These are phyloP conservation scores for Apiotrichum domesticum DNA, from an alignment of 1,284 basidiomycete species.

Conservation along the genomic window DNA sequence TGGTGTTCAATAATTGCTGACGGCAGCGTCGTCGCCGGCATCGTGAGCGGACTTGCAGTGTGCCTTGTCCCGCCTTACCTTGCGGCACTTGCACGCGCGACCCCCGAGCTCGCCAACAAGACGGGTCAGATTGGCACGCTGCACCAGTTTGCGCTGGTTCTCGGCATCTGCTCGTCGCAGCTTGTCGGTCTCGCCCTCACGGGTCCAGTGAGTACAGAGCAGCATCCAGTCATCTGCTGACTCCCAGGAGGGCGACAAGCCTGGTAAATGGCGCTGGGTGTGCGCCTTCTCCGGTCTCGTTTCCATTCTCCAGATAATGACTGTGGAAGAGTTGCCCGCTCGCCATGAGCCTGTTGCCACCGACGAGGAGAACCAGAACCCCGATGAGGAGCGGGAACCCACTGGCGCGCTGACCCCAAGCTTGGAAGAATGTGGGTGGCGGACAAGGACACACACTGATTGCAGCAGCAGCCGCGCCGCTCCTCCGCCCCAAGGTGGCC, in stretches of 20 bases:
- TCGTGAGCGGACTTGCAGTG: slow-evolving; percentile 74
- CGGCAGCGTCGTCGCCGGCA: slow-evolving; percentile 64
- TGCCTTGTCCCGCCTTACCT: slow-evolving; percentile 83
- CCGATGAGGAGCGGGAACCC: neutral
- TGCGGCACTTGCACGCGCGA: slow-evolving; percentile 67
- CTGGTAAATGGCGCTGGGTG: slow-evolving; percentile 63
- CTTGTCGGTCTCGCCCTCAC: slow-evolving; percentile 41
- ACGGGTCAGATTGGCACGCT: slow-evolving; percentile 59
- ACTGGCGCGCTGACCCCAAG: neutral
- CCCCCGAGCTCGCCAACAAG: slow-evolving; percentile 19
- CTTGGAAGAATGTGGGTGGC: neutral
- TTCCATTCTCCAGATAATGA: slow-evolving; percentile 57
- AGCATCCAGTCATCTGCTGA: neutral
- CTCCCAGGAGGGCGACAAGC: slow-evolving; percentile 35
- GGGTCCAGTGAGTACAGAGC: slow-evolving; percentile 40
- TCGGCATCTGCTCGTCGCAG: slow-evolving; percentile 76
- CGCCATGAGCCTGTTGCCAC: neutral
- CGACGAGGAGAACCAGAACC: slow-evolving; percentile 2
- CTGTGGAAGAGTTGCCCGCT: slow-evolving; percentile 6
- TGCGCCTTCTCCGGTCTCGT: slow-evolving; percentile 60
- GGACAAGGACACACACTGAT: neutral
- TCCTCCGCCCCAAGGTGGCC: slow-evolving; percentile 43
- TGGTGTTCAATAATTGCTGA: too few relatives aligned
- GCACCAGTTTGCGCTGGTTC: slow-evolving; percentile 78
- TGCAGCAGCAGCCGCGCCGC: slow-evolving; percentile 24